Percentiles rank a stretch among this genome's conserved stretches.
Evolutionary conservation across 179 eudicot species (phyloP).

Genomic region (Beta lomatogona): DNA sequence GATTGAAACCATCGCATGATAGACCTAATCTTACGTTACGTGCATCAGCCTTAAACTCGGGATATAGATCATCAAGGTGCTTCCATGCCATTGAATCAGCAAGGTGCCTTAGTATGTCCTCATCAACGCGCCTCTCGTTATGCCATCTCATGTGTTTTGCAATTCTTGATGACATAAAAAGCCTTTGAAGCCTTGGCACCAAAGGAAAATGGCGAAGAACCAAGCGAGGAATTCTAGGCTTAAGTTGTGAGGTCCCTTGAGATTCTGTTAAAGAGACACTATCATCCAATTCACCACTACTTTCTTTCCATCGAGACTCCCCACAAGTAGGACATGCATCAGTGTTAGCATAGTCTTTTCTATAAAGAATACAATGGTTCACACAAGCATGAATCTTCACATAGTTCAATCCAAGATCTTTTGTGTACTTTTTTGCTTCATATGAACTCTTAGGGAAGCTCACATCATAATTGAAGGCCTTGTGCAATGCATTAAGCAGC

Average conservation of each 20-base stretch:
- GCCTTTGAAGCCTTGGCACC: constrained; percentile 23
- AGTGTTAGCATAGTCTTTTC: no score
- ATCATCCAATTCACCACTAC: not conserved
- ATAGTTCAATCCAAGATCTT: constrained; percentile 13
- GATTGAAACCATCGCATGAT: not conserved
- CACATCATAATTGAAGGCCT: not conserved
- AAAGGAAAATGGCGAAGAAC: constrained; percentile 28
- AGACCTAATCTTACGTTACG: constrained; percentile 14
- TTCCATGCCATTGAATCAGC: constrained; percentile 8
- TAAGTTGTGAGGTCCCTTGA: not conserved
- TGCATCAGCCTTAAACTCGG: not conserved
- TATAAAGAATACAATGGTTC: constrained; percentile 5
- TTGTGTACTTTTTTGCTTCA: constrained; percentile 16
- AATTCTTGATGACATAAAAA: constrained; percentile 13
- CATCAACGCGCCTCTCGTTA: not conserved
- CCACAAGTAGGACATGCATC: constrained; percentile 1
- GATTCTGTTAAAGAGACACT: no score
- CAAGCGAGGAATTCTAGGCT: constrained; percentile 11
- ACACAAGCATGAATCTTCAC: constrained; percentile 17
- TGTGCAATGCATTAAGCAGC: not conserved
- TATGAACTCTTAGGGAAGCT: not conserved
- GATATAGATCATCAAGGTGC: not conserved
- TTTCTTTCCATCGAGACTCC: constrained; percentile 13
- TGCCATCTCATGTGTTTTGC: constrained; percentile 3
- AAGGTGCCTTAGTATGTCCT: not conserved